phyloP scores from a whole-genome alignment of 2,329 filamentous ascomycete species.

The Beauveria sp. region DNA sequence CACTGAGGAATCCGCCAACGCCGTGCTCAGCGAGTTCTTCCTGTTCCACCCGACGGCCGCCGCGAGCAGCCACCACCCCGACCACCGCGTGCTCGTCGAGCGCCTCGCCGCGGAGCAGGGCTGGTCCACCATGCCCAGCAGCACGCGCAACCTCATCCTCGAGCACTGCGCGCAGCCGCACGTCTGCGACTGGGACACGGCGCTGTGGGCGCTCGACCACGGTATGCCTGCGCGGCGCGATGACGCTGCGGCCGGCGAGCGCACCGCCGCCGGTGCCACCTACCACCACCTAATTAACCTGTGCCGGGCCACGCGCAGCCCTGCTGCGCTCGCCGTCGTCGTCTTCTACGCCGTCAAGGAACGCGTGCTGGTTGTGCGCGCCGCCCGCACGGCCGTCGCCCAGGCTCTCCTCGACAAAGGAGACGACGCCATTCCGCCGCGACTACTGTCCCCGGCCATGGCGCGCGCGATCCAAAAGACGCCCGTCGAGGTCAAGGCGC shows the following conservation, averaged over 20 bases:
- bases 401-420: conserved; percentile 20
- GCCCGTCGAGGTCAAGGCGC: conserved; percentile 15
- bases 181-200: conserved; percentile 22
- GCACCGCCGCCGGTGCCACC: conserved; percentile 23
- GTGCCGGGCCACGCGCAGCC: conserved; percentile 24
- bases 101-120: conserved; percentile 17
- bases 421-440: conserved; percentile 16
- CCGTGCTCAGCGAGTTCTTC: conserved; percentile 35
- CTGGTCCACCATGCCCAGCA: conserved; percentile 18
- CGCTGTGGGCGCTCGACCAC: conserved; percentile 24
- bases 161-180: conserved; percentile 20
- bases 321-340: conserved; percentile 22
- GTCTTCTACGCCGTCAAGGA: conserved; percentile 27
- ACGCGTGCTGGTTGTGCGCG: conserved; percentile 20
- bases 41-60: conserved; percentile 25
- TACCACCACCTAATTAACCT: conserved; percentile 32
- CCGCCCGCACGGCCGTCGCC: conserved; percentile 19
- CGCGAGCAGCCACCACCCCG: conserved; percentile 16
- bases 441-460: conserved; percentile 22
- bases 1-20: conserved; percentile 26
- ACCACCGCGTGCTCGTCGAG: conserved; percentile 22
- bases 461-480: conserved; percentile 14
- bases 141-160: conserved; percentile 33
- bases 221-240: conserved; percentile 7
- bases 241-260: conserved; percentile 10